phyloP scores from a whole-genome alignment of 495 filamentous ascomycete genomes.

The Articulospora tetracladia region DNA sequence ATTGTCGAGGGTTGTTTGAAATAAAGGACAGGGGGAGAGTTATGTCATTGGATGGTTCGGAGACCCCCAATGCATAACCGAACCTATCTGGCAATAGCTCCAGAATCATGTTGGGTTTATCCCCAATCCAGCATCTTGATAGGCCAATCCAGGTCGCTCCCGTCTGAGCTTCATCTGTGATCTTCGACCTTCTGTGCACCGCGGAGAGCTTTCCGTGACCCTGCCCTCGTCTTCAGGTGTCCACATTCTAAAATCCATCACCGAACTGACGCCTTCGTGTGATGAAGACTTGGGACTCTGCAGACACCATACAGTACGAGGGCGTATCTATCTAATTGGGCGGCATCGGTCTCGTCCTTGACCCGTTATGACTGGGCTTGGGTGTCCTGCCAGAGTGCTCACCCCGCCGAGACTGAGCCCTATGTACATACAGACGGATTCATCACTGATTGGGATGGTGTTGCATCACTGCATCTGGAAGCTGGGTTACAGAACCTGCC shows the following conservation, averaged over 20 bases:
- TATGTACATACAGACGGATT: too few species aligned
- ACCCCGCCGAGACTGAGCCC: not conserved
- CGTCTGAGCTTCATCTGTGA: conserved; percentile 3
- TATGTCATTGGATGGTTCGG: not conserved
- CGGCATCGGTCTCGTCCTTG: too few species aligned
- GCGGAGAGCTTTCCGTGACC: conserved; percentile 6
- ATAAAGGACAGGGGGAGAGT: not conserved
- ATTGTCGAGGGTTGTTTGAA: not conserved
- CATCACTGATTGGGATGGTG: not conserved
- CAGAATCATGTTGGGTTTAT: not conserved
- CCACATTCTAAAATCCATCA: conserved; percentile 1
- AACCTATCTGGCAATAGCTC: not conserved
- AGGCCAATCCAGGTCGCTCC: not conserved
- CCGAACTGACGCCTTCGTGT: not conserved
- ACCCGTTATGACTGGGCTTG: too few species aligned
- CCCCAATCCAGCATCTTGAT: not conserved
- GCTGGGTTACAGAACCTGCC: not conserved
- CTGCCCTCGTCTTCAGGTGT: not conserved
- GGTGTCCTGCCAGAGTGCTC: too few species aligned
- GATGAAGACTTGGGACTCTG: not conserved
- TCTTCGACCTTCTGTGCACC: conserved; percentile 5
- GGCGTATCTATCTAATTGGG: too few species aligned
- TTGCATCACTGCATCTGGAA: not conserved
- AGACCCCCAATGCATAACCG: not conserved
- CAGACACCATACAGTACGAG: not conserved